These are phyloP conservation scores for Phytopythium mirpurense DNA, from an alignment of 352 stramenopile genomes.

Conservation along the genomic window DNA sequence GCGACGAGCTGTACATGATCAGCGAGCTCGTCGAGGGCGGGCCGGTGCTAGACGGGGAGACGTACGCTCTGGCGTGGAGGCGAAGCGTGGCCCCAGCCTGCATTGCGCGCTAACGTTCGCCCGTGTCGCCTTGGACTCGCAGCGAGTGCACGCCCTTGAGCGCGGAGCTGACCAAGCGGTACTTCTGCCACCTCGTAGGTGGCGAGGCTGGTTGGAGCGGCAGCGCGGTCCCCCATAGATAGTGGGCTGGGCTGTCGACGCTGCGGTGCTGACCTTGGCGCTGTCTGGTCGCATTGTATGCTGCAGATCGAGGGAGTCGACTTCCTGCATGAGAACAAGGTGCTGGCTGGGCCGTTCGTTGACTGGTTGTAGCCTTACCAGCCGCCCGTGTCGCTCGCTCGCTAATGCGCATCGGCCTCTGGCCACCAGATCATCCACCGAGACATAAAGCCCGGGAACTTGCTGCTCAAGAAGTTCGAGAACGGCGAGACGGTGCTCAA, in stretches of 20 bases:
- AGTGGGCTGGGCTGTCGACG: no score
- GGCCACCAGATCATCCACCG: constrained; percentile 65
- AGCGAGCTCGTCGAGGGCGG: constrained; percentile 76
- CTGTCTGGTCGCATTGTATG: neutral
- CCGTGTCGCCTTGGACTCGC: no score
- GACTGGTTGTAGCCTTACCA: no score
- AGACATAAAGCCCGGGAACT: constrained; percentile 78
- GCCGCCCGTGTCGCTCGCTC: no score
- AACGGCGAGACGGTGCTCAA: constrained; percentile 67
- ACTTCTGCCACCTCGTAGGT: constrained; percentile 72
- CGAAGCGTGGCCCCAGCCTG: no score
- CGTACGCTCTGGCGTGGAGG: constrained; percentile 34
- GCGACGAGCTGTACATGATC: constrained; percentile 79
- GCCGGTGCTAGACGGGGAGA: constrained; percentile 58
- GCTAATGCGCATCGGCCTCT: no score
- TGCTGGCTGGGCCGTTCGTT: no score
- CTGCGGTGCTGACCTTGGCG: neutral
- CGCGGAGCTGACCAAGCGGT: constrained; percentile 53
- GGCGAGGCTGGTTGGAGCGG: no score
- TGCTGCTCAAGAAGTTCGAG: constrained; percentile 56
- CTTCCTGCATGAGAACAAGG: constrained; percentile 80
- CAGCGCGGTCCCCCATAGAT: no score
- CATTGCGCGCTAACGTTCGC: no score
- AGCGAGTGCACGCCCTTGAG: constrained; percentile 66
- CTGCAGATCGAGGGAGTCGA: constrained; percentile 76